These are phyloP conservation scores for Penicillium rolfsii DNA, from an alignment of 2,329 filamentous ascomycete genomes.

Conservation along the genomic window DNA sequence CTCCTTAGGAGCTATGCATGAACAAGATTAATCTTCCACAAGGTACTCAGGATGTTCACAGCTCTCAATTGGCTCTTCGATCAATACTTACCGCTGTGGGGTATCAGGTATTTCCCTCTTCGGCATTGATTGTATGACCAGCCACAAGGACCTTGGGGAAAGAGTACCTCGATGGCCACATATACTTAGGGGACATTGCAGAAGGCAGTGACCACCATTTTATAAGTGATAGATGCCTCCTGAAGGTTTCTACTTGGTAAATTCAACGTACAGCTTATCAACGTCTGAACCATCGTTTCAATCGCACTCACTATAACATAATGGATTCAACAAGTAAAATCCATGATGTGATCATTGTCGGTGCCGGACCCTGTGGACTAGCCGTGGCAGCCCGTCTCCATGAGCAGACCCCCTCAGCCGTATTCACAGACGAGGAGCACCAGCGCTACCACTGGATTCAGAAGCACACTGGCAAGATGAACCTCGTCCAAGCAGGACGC, in stretches of 20 bases:
- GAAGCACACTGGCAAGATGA: conserved; percentile 64
- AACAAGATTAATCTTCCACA: conserved; percentile 17
- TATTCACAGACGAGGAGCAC: conserved; percentile 83
- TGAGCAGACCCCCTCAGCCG: conserved; percentile 73
- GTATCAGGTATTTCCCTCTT: not conserved
- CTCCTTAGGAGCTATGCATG: not conserved
- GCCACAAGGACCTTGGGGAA: conserved; percentile 38
- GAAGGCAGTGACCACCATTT: not conserved
- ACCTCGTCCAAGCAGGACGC: conserved; percentile 43
- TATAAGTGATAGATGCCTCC: not conserved
- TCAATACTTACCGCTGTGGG: conserved; percentile 14
- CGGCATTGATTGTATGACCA: conserved; percentile 7
- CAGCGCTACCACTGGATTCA: conserved; percentile 78
- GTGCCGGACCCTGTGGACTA: conserved; percentile 74
- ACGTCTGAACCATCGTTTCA: not conserved
- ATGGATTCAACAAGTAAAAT: conserved; percentile 21
- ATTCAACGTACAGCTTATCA: not conserved
- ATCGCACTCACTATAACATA: not conserved
- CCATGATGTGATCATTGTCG: conserved; percentile 70
- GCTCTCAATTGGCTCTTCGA: conserved; percentile 7
- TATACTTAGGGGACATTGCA: conserved; percentile 26
- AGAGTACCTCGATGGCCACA: conserved; percentile 38
- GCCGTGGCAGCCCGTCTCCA: conserved; percentile 72
- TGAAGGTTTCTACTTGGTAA: not conserved
- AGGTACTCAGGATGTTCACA: conserved; percentile 33